phyloP scores from a whole-genome alignment of 352 stramenopile species.

The Phytopythium montanum region DNA sequence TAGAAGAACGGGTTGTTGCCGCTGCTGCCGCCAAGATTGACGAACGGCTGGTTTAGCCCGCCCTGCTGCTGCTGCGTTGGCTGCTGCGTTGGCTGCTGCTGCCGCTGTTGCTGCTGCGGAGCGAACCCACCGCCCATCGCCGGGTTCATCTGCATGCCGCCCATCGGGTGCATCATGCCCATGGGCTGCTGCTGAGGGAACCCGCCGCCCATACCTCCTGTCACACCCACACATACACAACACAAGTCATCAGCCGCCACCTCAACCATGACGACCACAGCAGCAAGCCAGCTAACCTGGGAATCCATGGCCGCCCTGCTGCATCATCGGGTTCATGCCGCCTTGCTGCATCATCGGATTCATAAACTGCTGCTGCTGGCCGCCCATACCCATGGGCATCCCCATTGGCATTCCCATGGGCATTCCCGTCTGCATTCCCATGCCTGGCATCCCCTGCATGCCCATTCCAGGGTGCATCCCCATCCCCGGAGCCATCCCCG shows the following conservation, averaged over 20 bases:
- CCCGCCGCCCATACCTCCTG: constrained; percentile 31
- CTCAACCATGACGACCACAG: background rate
- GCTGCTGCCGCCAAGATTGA: constrained; percentile 53
- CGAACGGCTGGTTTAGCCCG: constrained; percentile 73
- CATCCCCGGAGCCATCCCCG: constrained; percentile 22
- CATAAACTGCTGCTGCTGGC: constrained; percentile 18
- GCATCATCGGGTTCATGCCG: constrained; percentile 34
- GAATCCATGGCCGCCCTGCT: constrained; percentile 32
- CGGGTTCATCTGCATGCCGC: constrained; percentile 42
- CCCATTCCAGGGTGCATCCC: constrained; percentile 28
- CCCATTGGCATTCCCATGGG: constrained; percentile 19
- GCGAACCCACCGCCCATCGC: constrained; percentile 9
- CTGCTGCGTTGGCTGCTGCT: constrained; percentile 19
- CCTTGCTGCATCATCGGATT: constrained; percentile 39
- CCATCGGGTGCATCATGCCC: constrained; percentile 60
- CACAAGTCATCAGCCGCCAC: background rate
- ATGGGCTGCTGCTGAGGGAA: constrained; percentile 58
- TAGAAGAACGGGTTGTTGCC: constrained; percentile 50
- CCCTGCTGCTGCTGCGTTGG: constrained; percentile 39
- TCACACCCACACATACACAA: constrained; percentile 15
- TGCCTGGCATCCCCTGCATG: constrained; percentile 22
- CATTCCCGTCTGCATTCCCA: constrained; percentile 23
- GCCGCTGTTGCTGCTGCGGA: constrained; percentile 6
- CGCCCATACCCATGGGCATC: constrained; percentile 36
- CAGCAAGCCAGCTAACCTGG: constrained; percentile 32